Evolutionary conservation across 2,329 filamentous ascomycete species (phyloP), one percentile per base, ranked within the genome.

Genomic region (Fusarium torreyae): DNA sequence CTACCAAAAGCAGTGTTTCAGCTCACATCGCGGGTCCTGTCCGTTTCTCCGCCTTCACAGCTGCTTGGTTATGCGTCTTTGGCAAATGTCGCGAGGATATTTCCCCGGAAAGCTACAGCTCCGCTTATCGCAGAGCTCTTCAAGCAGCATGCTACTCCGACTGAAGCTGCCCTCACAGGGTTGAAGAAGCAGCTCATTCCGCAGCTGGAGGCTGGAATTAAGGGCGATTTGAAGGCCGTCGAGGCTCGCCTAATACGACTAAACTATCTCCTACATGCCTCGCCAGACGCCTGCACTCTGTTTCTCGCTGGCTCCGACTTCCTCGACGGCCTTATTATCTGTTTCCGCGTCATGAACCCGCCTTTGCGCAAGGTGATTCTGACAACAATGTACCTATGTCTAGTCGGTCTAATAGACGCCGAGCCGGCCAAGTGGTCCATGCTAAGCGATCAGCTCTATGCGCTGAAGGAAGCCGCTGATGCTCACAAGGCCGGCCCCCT

Each of bases 291-390:
- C 1, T 87, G 86, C 20, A 80, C 82, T 2, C 83, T 92, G 70
- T 90, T 97, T 73, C 87, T 97, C 71, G 92, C 92, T 0, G 95
- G 95, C 1, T 94, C 92, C 51, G 95, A 98, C 79, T 95, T 96
- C 72, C 80, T 97, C 20, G 95, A 98, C 77, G 89, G 91, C 1
- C 84, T 97, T 14, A 83, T 88, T 38, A 82, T 82, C 50, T 89
- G 89, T 65, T 94, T 91, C 78, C 85, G 83, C 49, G 85, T 90
- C 59, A 89, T 88, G 78, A 88, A 90, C 58, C 86, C 87, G 18
- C 85, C 86, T 1, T 73, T 94, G 43, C 88, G 90, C 61, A 91
- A 88, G 67, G 85, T 87, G 17, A 86, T 97, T 31, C 85, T 94
- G 46, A 89, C 91, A 2, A 91, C 92, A 5, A 83, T 88, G 14